Base-by-base conservation (phyloP, 352 stramenopile species). In the Phytophthora sp. region DNA sequence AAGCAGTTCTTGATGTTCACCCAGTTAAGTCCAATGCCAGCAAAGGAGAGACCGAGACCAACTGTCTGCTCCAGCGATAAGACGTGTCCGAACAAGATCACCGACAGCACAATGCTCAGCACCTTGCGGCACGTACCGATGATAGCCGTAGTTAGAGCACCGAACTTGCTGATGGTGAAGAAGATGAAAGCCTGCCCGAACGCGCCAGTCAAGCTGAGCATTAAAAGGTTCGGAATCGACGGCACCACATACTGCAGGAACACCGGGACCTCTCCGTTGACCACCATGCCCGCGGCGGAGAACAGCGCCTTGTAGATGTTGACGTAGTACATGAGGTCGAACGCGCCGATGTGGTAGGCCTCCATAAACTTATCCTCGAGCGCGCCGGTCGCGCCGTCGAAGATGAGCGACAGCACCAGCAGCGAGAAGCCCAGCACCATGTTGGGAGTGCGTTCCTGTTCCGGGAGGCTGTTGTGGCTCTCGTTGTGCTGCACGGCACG, bases 301-400 rank as follows among this genome's bases (percentile, higher is more conserved):
- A 94, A 95, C 17, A 87, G 28, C 9, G 76, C 77, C 74, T 94
- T 95, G 76, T 88, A 95, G 46, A 91, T 78, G 74, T 91, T 94
- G 52, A 95, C 82, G n/a, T 83, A 71, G 72, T 91, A 94, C 87
- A 95, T 95, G 34, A 95, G 72, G 53, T 94, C 85, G 57, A 95
- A 95, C 4, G 87, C 77, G 20, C 85, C 84, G 28, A 95, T 81
- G 60, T 92, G 76, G 66, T 92, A 93, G 43, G 85, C 66, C 50
- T 88, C 82, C 56, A 95, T 84, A 59, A 88, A 91, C 21, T 91
- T 90, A 54, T 95, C 87, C 50, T 95, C 87, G 0, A 95, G 66
- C 0, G 87, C 87, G 9, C 87, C 87, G 1, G 87, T 95, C 0
- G 83, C 85, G 11, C 87, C 87, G 54, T 95, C 87, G 27, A 91